Base-by-base conservation (phyloP, 1,139 yeast genomes). In the Geotrichum siamense region DNA sequence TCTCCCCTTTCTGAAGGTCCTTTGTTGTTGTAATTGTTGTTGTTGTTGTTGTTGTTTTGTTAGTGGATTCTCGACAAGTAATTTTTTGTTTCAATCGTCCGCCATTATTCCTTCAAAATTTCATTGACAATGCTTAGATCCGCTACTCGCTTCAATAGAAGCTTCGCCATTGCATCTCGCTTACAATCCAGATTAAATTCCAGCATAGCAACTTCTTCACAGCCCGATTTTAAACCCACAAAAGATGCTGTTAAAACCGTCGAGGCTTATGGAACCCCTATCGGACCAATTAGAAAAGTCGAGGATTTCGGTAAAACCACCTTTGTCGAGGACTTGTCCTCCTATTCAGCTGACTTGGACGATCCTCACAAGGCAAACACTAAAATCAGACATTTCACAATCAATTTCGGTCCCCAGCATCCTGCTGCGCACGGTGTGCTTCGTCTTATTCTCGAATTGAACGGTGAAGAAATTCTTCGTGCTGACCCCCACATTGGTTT, bases 341-440 rank as follows among this genome's bases (percentile, higher is more conserved):
- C 57, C 27, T 49, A 39, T 33, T 48, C 52, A 39, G 54, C 53
- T 41, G 55, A 54, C 46, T 51, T 47, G 27, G 35, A 52, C 31
- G 56, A 57, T 35, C 51, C 58, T 38, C 48, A 50, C 44, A 51
- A 53, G 41, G 48, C 55, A 49, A 60, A 62, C 51, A 54, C 59
- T 45, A 81, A 82, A 62, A 79, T 84, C 59, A 78, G 94, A 65
- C 94, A 84, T 63, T 84, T 84, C 69, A 84, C 94, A 43, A 79
- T 85, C 62, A 85, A 84, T 68, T 85, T 85, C 60, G 95, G 94
- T 32, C 94, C 95, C 36, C 95, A 84, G 68, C 95, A 84, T 71
- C 95, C 95, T 26, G 95, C 95, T 50, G 94, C 94, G 38, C 95
- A 84, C 69, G 95, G 95, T 53, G 95, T 84, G 68, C 72, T 84